Evolutionary conservation across 2,329 filamentous ascomycete species (phyloP).

Genomic region (Xylariaceae sp.): DNA sequence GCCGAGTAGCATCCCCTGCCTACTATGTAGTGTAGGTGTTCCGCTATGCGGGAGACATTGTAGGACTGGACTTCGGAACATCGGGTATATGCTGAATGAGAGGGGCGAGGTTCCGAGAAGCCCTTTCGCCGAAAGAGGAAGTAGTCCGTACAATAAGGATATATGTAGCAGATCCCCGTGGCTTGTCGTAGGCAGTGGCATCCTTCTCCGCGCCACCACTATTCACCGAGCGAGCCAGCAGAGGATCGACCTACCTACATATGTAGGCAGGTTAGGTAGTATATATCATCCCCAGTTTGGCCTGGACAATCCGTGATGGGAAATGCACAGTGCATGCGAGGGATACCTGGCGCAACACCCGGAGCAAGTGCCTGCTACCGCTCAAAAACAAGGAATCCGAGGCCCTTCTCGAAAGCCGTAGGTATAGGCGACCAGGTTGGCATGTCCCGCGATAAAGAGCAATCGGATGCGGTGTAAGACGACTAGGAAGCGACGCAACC

Average conservation of each 20-base stretch:
- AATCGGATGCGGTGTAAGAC: background rate
- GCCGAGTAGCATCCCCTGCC: no score
- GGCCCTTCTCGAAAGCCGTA: background rate
- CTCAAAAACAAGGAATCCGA: background rate
- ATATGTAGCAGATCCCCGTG: slow-evolving; percentile 7
- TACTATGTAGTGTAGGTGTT: no score
- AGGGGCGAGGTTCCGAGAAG: slow-evolving; percentile 4
- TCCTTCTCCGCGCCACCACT: slow-evolving; percentile 1
- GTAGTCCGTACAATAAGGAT: background rate
- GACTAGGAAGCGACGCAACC: background rate
- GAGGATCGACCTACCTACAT: background rate
- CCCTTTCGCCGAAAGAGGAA: slow-evolving; percentile 10
- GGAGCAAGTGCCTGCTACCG: background rate
- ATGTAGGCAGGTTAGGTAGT: background rate
- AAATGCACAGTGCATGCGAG: background rate
- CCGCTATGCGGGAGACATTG: no score
- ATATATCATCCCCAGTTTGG: background rate
- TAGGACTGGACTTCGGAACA: no score
- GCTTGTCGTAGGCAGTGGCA: slow-evolving; percentile 9
- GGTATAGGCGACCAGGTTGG: slow-evolving; percentile 1
- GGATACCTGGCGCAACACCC: background rate
- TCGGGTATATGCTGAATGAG: background rate
- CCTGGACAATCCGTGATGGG: background rate
- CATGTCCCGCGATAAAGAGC: background rate
- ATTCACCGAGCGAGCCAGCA: slow-evolving; percentile 5